These are phyloP conservation scores for Aspergillus sp. DNA, from an alignment of 2,329 filamentous ascomycete species.

Conservation along the genomic window DNA sequence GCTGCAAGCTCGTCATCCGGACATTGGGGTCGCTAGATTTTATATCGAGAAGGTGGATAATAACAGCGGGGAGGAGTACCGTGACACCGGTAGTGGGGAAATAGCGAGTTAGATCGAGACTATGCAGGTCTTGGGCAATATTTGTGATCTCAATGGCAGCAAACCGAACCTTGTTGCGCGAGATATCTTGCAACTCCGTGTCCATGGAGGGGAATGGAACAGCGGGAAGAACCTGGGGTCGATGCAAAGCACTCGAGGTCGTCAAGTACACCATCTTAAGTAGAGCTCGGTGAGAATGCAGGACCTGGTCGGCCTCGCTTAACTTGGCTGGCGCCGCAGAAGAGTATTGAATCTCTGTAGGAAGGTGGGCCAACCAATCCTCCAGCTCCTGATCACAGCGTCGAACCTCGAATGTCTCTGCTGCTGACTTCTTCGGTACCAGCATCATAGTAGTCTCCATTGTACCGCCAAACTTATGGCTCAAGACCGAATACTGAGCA, in stretches of 20 bases:
- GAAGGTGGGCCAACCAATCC: conserved; percentile 73
- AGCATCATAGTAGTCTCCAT: conserved; percentile 84
- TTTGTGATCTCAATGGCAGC: conserved; percentile 83
- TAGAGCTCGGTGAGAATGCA: conserved; percentile 75
- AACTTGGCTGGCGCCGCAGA: conserved; percentile 59
- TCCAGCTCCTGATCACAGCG: conserved; percentile 76
- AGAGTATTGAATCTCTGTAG: conserved; percentile 70
- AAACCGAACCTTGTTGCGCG: conserved; percentile 76
- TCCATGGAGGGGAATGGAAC: conserved; percentile 58
- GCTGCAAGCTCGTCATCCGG: conserved; percentile 70
- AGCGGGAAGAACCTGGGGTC: conserved; percentile 83
- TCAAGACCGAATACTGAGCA: conserved; percentile 87
- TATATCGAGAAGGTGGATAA: conserved; percentile 90
- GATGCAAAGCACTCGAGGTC: conserved; percentile 84
- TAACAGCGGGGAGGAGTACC: conserved; percentile 86
- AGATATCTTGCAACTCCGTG: conserved; percentile 75
- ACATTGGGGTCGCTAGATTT: conserved; percentile 74
- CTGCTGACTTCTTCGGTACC: conserved; percentile 80
- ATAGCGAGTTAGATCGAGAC: conserved; percentile 70
- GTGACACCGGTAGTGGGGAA: conserved; percentile 89
- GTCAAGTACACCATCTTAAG: conserved; percentile 94
- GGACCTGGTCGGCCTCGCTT: conserved; percentile 45
- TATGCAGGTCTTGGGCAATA: conserved; percentile 75
- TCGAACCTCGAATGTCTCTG: conserved; percentile 77
- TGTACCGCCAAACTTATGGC: conserved; percentile 71